phyloP scores from a whole-genome alignment of 192 early-diverging fungal genomes.

The Backusella westeae region DNA sequence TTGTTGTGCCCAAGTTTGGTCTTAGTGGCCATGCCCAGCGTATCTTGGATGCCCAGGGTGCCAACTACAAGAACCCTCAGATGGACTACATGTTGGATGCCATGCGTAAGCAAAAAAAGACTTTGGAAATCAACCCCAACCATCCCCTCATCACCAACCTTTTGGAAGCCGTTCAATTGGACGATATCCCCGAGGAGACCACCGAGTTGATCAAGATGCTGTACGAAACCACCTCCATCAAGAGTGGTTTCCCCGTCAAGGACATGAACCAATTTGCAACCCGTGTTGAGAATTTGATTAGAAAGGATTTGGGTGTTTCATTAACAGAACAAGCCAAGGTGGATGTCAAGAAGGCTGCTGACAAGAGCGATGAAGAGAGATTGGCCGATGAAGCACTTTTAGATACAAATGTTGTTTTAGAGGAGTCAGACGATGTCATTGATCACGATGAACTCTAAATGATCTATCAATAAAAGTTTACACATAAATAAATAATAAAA shows the following conservation, averaged over 20 bases:
- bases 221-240: slow-evolving; percentile 63
- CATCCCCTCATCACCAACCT: slow-evolving; percentile 61
- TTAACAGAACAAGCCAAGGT: slow-evolving; percentile 42
- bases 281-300: slow-evolving; percentile 53
- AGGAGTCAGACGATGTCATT: slow-evolving; percentile 15
- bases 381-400: slow-evolving; percentile 14
- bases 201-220: slow-evolving; percentile 51
- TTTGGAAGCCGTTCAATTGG: slow-evolving; percentile 47
- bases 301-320: slow-evolving; percentile 48
- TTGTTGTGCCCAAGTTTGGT: slow-evolving; percentile 60
- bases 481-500: not conserved
- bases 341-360: slow-evolving; percentile 34
- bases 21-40: slow-evolving; percentile 66
- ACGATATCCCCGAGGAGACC: slow-evolving; percentile 44
- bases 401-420: slow-evolving; percentile 24
- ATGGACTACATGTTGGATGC: slow-evolving; percentile 45
- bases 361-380: slow-evolving; percentile 31
- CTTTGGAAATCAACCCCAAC: slow-evolving; percentile 65
- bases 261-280: slow-evolving; percentile 52
- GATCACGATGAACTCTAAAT: slow-evolving; percentile 42
- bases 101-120: slow-evolving; percentile 58
- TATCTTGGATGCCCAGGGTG: slow-evolving; percentile 56
- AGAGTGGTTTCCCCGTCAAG: slow-evolving; percentile 59
- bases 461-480: not conserved
- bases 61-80: slow-evolving; percentile 32